phyloP scores from a whole-genome alignment of 164 flowering plant genomes.

The Chimonanthus salicifolius region DNA sequence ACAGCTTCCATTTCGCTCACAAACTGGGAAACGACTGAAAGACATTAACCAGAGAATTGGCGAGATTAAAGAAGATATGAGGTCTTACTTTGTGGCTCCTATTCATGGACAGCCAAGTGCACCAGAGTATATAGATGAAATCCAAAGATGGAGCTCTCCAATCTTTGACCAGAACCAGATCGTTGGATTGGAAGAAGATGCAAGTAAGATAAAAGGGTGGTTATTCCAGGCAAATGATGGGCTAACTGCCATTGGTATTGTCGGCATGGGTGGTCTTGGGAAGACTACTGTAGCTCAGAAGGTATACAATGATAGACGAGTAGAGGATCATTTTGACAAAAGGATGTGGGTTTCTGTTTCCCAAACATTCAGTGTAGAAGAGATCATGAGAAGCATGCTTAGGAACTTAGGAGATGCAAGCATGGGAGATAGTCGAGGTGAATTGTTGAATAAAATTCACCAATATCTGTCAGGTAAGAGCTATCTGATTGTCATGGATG shows the following conservation, averaged over 20 bases:
- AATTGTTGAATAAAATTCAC: constrained; percentile 33
- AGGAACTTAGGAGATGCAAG: constrained; percentile 32
- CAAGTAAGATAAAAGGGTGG: constrained; percentile 37
- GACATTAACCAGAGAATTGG: constrained; percentile 33
- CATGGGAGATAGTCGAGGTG: constrained; percentile 26
- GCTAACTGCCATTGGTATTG: constrained; percentile 28
- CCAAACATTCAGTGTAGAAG: constrained; percentile 32
- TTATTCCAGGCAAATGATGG: constrained; percentile 21
- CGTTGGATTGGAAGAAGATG: constrained; percentile 44
- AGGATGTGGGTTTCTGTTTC: constrained; percentile 54
- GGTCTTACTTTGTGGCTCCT: constrained; percentile 24
- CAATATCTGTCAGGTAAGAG: constrained; percentile 37
- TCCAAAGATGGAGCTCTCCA: constrained; percentile 31
- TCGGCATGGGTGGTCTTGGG: constrained; percentile 61
- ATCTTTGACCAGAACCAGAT: constrained; percentile 39
- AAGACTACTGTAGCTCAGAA: constrained; percentile 46
- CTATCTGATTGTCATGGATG: constrained; percentile 52
- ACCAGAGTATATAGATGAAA: constrained; percentile 13
- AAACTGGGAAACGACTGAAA: constrained; percentile 27
- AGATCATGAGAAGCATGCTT: constrained; percentile 42
- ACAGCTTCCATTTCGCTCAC: constrained; percentile 17
- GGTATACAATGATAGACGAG: constrained; percentile 31
- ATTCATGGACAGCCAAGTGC: not conserved
- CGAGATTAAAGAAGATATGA: constrained; percentile 21
- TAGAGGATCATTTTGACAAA: constrained; percentile 29